These are phyloP conservation scores for Lanmaoa pseudosensibilis DNA, from an alignment of 768 basidiomycete genomes.

Conservation along the genomic window DNA sequence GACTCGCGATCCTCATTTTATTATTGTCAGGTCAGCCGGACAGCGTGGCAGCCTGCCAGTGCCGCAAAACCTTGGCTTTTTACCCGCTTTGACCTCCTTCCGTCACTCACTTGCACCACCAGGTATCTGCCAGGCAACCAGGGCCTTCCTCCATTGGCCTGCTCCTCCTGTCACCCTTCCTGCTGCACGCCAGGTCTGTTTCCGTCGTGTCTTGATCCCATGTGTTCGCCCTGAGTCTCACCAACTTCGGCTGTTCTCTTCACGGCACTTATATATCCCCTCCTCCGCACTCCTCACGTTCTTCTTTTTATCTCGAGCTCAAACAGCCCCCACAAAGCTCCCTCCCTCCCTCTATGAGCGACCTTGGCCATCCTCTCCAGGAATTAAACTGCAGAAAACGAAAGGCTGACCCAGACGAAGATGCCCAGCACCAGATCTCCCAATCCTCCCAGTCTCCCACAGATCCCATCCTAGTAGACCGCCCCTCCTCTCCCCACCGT, in stretches of 20 bases:
- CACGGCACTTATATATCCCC: slow-evolving; percentile 36
- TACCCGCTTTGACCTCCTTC: slow-evolving; percentile 27
- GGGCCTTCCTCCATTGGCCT: slow-evolving; percentile 12
- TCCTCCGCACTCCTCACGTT: slow-evolving; percentile 11
- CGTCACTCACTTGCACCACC: slow-evolving; percentile 23
- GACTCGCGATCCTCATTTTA: slow-evolving; percentile 20
- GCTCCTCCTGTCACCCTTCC: neutral
- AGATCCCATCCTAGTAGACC: slow-evolving; percentile 39
- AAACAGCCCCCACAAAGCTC: slow-evolving; percentile 16
- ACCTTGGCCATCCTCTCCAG: slow-evolving; percentile 55
- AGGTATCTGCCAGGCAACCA: slow-evolving; percentile 34
- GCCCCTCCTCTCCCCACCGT: slow-evolving; percentile 28
- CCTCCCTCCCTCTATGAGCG: slow-evolving; percentile 50
- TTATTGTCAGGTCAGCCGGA: slow-evolving; percentile 22
- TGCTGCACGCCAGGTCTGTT: slow-evolving; percentile 18
- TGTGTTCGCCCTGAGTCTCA: slow-evolving; percentile 37
- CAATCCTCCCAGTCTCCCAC: slow-evolving; percentile 27
- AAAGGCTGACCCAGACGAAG: slow-evolving; percentile 58
- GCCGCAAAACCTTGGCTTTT: slow-evolving; percentile 10
- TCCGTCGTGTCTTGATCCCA: slow-evolving; percentile 29
- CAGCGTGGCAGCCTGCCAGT: slow-evolving; percentile 36
- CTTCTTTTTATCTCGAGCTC: slow-evolving; percentile 14
- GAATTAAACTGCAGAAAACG: slow-evolving; percentile 61
- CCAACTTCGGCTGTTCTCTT: slow-evolving; percentile 17
- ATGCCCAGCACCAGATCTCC: slow-evolving; percentile 32